phyloP scores from a whole-genome alignment of 768 basidiomycete species.

The Tylopilus rubrobrunneus region DNA sequence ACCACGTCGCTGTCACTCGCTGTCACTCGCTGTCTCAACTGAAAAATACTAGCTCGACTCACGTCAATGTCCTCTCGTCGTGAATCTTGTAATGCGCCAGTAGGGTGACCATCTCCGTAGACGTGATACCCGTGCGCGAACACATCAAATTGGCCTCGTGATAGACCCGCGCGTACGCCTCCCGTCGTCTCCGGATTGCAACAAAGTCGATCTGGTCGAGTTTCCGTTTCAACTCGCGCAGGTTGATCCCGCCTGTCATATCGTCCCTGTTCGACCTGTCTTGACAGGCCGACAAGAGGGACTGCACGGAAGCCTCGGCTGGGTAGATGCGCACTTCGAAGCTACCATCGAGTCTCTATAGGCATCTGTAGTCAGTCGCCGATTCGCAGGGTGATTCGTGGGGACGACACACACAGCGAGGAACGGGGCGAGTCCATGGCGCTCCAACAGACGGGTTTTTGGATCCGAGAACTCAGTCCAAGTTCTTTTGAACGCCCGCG shows the following conservation, averaged over 20 bases:
- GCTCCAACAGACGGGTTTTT: too few species aligned
- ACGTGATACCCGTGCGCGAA: constrained; percentile 77
- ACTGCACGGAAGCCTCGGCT: too few species aligned
- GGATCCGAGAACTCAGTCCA: too few species aligned
- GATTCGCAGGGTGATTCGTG: too few species aligned
- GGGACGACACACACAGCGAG: too few species aligned
- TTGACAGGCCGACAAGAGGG: too few species aligned
- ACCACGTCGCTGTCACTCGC: neutral
- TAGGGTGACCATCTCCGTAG: constrained; percentile 83
- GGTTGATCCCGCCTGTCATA: constrained; percentile 53
- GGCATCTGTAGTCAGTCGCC: too few species aligned
- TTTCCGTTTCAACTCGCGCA: constrained; percentile 53
- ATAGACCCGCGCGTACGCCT: constrained; percentile 72
- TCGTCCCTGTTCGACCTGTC: constrained; percentile 30
- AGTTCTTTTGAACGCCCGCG: too few species aligned
- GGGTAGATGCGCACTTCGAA: too few species aligned
- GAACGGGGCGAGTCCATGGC: too few species aligned
- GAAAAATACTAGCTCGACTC: constrained; percentile 2
- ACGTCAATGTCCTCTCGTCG: constrained; percentile 82
- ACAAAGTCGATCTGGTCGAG: constrained; percentile 63
- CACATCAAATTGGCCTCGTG: constrained; percentile 81
- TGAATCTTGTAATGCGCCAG: constrained; percentile 88
- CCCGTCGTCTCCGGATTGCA: constrained; percentile 60
- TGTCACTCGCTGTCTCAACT: neutral
- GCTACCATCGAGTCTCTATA: too few species aligned